phyloP scores from a whole-genome alignment of 345 rosid genomes.

The Arabis alpina region DNA sequence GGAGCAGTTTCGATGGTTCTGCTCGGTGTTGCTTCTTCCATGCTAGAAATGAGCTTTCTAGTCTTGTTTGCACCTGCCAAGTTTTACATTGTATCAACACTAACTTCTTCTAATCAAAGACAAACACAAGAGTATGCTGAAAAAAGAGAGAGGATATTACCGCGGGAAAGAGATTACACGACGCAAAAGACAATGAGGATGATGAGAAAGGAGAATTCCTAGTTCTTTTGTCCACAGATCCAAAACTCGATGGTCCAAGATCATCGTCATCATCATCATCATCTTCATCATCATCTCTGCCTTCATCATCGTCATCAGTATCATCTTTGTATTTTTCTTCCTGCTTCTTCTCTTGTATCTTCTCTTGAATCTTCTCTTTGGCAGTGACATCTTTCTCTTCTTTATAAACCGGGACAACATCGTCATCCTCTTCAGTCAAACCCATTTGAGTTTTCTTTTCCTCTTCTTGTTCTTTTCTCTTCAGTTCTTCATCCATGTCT shows the following conservation, averaged over 20 bases:
- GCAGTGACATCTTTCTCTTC: conserved; percentile 46
- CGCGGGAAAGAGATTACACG: conserved; percentile 64
- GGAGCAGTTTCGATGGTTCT: conserved; percentile 37
- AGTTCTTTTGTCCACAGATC: conserved; percentile 60
- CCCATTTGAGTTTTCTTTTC: conserved; percentile 58
- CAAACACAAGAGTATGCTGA: not conserved
- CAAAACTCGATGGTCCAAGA: conserved; percentile 74
- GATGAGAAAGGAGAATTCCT: conserved; percentile 67
- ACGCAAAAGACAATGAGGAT: conserved; percentile 72
- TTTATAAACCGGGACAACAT: conserved; percentile 38
- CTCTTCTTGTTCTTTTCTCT: conserved; percentile 69
- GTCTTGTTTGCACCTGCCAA: conserved; percentile 64
- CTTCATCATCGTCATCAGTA: conserved; percentile 46
- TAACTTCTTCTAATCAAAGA: not conserved
- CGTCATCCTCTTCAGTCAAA: conserved; percentile 55
- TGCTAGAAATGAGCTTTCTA: conserved; percentile 55
- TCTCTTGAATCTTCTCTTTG: conserved; percentile 35
- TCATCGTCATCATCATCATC: conserved; percentile 51
- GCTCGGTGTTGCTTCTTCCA: conserved; percentile 59
- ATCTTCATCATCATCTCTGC: conserved; percentile 40
- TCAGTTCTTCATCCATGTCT: conserved; percentile 80
- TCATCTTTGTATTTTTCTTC: conserved; percentile 49
- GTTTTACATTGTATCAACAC: conserved; percentile 3
- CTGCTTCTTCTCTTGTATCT: conserved; percentile 36
- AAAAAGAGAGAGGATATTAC: conserved; percentile 51